Conservation (phyloP, 1,139 yeast genomes). For the Protomyces inundatus region DNA sequence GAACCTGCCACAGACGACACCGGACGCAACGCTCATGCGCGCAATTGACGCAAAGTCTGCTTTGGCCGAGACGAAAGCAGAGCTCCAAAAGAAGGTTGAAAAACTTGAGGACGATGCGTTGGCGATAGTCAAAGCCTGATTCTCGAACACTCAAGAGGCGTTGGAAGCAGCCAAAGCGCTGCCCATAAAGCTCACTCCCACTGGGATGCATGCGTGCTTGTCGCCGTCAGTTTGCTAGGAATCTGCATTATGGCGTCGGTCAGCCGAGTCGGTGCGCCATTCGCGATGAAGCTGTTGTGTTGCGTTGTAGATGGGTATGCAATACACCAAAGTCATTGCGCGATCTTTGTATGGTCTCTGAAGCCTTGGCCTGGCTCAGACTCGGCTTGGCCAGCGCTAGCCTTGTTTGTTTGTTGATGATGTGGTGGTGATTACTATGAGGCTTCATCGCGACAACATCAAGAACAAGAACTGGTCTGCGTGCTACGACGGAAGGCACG, state of each 20-base stretch:
- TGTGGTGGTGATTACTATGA: too few relatives aligned
- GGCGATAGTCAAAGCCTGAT: background rate
- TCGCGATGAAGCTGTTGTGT: background rate
- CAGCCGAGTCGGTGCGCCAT: background rate
- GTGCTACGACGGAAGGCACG: too few relatives aligned
- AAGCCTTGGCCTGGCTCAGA: background rate
- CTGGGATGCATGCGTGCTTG: background rate
- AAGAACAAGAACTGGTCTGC: too few relatives aligned
- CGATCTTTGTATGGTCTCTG: background rate
- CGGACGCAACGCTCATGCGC: constrained; percentile 27
- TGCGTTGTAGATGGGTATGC: background rate
- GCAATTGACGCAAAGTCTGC: constrained; percentile 27
- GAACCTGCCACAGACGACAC: constrained; percentile 37
- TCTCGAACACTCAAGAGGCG: background rate
- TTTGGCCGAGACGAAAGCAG: constrained; percentile 28
- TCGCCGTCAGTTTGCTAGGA: background rate
- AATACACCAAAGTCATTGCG: background rate
- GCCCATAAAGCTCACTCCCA: background rate
- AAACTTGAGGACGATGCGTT: constrained; percentile 13
- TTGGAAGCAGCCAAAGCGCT: background rate
- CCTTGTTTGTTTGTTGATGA: too few relatives aligned
- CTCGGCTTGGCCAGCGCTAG: background rate
- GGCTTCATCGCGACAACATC: too few relatives aligned
- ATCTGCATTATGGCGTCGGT: background rate
- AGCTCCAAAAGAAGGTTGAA: constrained; percentile 26